A percentile compares a stretch with the other conserved stretches of the same genome.
These are phyloP conservation scores for Sugiyamaella mastotermitis DNA, from an alignment of 805 yeast species.

Conservation along the genomic window DNA sequence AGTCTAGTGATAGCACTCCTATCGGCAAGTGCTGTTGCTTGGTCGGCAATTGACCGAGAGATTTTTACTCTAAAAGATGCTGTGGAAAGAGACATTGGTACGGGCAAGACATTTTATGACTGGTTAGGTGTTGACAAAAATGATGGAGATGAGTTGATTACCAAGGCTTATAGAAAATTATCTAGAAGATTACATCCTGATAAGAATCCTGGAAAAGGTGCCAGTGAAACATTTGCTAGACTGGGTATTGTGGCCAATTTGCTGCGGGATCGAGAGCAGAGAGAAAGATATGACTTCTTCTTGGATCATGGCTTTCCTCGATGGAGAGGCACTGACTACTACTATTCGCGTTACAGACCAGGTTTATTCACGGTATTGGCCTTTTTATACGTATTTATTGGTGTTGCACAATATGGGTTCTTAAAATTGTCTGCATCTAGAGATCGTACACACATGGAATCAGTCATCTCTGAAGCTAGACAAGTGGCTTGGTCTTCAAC, in stretches of 20 bases:
- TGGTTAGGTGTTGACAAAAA: constrained; percentile 37
- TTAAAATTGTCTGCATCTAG: constrained; percentile 49
- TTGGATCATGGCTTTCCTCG: constrained; percentile 78
- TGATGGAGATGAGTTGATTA: constrained; percentile 26
- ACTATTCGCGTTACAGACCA: constrained; percentile 61
- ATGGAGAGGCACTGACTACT: constrained; percentile 65
- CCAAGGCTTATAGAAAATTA: constrained; percentile 51
- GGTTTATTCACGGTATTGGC: constrained; percentile 46
- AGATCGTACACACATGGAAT: constrained; percentile 47
- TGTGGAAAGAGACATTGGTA: constrained; percentile 56
- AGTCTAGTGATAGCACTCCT: background rate
- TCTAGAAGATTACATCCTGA: constrained; percentile 84
- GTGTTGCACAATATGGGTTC: constrained; percentile 53
- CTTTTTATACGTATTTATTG: constrained; percentile 45
- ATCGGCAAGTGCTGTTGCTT: constrained; percentile 22
- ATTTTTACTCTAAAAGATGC: constrained; percentile 68
- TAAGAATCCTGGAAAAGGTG: constrained; percentile 45
- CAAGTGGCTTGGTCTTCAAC: constrained; percentile 24
- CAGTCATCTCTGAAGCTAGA: constrained; percentile 28
- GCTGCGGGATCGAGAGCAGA: constrained; percentile 51
- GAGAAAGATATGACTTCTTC: constrained; percentile 80
- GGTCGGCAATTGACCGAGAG: constrained; percentile 71
- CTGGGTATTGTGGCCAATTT: constrained; percentile 72
- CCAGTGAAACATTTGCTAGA: constrained; percentile 69
- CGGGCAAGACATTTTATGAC: constrained; percentile 57